Base-by-base conservation (phyloP, 768 basidiomycete species). In the Phallus indusiatus region DNA sequence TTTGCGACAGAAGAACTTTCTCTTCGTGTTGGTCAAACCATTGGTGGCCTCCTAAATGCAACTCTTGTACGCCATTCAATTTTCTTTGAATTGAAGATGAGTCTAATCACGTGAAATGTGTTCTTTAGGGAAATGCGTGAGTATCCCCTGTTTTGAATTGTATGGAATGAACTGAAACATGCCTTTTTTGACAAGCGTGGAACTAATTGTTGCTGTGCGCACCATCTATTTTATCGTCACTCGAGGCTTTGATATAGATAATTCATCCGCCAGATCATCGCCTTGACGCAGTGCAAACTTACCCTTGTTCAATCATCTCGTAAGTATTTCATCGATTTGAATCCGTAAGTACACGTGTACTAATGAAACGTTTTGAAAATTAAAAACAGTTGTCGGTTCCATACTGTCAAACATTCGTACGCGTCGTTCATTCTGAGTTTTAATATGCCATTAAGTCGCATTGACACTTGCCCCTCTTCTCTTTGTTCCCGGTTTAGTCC, bases 1-100 rank as follows among this genome's bases (percentile, higher is more conserved):
- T 92, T 91, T 66, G 89, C 89, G 0, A 94, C 91, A 0, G 91
- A 94, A 60, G 88, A 94, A 63, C 64, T 94, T 17, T 88, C 91
- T 2, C 66, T 90, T 57, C 82, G 90, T 33, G 84, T 92, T 1
- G 91, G 90, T 1, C 85, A 89, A 69, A 90, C 90, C 1, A 72
- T 91, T 11, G 89, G 90, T 2, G 90, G 90, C 42, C 77, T 94
- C 1, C 68, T 94, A 57, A 94, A 93, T 71, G 91, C 91, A 20
- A 94, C 90, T 14, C 73, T 90, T 63, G 86, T 90, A 49, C 60
- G 69, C 67, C 55, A 48, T 46, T 46, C 46, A 2, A 10, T 51
- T 46, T 55, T 56, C 48, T 55, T 51, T 17, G 61, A 46, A 37
- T 36, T 5, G 34, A 28, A 55, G 2, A 7, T 28, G 28, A 28